Percentiles rank a stretch among this genome's conserved stretches.
phyloP scores from a whole-genome alignment of 306 rosid genomes.

The Vicia sativa region DNA sequence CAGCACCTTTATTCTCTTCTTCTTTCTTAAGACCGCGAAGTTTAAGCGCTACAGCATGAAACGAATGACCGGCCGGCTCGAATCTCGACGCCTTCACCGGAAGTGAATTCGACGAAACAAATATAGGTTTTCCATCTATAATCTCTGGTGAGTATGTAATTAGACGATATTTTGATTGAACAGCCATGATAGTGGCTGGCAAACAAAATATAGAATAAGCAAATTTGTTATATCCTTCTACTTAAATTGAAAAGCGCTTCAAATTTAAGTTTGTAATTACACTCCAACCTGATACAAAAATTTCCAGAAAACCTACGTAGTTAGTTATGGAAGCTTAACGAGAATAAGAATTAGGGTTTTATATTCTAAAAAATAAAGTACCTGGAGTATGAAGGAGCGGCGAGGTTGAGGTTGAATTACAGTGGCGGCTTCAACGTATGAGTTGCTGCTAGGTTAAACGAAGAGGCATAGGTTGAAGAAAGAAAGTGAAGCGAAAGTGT shows the following conservation, averaged over 20 bases:
- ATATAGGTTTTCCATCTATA: constrained; percentile 84
- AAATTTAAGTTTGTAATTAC: constrained; percentile 1
- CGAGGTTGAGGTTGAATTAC: too few relatives aligned
- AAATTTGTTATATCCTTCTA: constrained; percentile 25
- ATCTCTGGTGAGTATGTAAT: constrained; percentile 74
- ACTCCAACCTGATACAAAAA: constrained; percentile 37
- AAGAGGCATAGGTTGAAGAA: too few relatives aligned
- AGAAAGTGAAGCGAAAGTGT: too few relatives aligned
- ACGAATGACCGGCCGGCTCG: constrained; percentile 94
- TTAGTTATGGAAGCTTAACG: too few relatives aligned
- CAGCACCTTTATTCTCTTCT: constrained; percentile 42
- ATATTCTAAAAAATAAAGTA: too few relatives aligned
- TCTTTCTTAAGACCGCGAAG: constrained; percentile 65
- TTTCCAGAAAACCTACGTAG: neutral
- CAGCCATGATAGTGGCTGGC: constrained; percentile 49
- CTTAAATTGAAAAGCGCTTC: constrained; percentile 6
- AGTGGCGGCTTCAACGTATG: too few relatives aligned
- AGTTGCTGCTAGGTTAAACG: too few relatives aligned
- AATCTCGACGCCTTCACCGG: constrained; percentile 68
- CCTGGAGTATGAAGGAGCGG: too few relatives aligned
- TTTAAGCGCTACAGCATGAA: constrained; percentile 76
- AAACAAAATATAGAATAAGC: constrained; percentile 23
- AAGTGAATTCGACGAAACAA: constrained; percentile 76
- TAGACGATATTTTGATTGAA: constrained; percentile 47
- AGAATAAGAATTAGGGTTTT: too few relatives aligned